Evolutionary conservation across 768 basidiomycete species (phyloP), one percentile per base, ranked within the genome.

Genomic region (Calocybe indica): DNA sequence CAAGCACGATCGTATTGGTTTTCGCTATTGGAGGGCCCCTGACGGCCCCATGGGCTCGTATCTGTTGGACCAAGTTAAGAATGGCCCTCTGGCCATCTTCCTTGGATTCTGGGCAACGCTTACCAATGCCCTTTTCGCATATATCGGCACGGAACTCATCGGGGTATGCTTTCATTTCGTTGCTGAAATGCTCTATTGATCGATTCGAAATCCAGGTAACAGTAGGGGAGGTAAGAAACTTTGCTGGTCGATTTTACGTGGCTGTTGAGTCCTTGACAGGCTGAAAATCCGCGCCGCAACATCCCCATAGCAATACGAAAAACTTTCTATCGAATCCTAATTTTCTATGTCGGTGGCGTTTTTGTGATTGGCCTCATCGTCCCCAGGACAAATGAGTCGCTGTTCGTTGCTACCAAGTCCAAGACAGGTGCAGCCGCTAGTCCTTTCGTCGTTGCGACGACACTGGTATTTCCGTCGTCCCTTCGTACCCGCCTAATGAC

Each of bases 101-200:
- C 69, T 82, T 14, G 84, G 82, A 8, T 84, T 89, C 59, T 88
- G 84, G 79, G 71, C 78, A 11, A 81, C 82, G 3, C 63, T 88
- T 39, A 82, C 79, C 40, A 88, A 83, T 52, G 85, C 82, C 22
- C 69, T 85, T 3, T 88, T 89, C 64, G 82, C 85, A 10, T 83
- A 77, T 60, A 78, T 82, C 49, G 83, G 85, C 30, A 91, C 86
- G 13, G 87, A 91, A 62, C 70, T 88, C 12, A 80, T 91, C 49
- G 86, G 86, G 58, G 79, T 87, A 49, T 28, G 78, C 69, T 22
- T 22, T 22, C 22, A 22, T n/a, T 61, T 65, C 38, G 8, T 35
- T 11, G 31, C 36, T 14, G 36, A n/a, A 32, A 11, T 47, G 15
- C 33, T 4, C 10, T 39, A 36, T 30, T 14, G 34, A 10, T 14